Base-by-base conservation (phyloP, 2,329 filamentous ascomycete species). In the Chaetomiaceae sp. region DNA sequence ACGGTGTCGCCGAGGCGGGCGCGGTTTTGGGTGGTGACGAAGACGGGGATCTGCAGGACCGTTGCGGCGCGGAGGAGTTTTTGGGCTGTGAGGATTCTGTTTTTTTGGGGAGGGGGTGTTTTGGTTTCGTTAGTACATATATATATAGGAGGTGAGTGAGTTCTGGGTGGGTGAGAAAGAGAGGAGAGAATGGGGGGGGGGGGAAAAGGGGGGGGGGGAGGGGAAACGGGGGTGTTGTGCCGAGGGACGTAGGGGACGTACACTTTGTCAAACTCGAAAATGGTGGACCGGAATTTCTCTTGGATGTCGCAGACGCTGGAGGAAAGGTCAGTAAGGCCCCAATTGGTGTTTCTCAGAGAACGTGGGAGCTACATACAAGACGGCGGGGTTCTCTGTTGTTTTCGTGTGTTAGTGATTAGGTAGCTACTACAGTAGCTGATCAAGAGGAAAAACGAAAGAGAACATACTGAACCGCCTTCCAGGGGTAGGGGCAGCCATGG, bases 221-320 rank as follows among this genome's bases (percentile, higher is more conserved):
- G 33, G 21, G 30, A n/a, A n/a, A n/a, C n/a, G 49, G 38, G 46
- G 29, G 23, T 37, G 23, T 33, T 67, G n/a, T n/a, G n/a, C n/a
- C n/a, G n/a, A n/a, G n/a, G n/a, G n/a, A n/a, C n/a, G n/a, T n/a
- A n/a, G n/a, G n/a, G n/a, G n/a, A n/a, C 74, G 54, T 75, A 89
- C 84, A 96, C 80, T 67, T 87, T 90, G 58, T 89, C 81, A 66
- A 91, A 96, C 66, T 95, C 85, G 72, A 86, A 81, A 64, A 97
- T 96, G 51, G 85, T 86, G 8, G 77, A 75, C 56, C 89, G 82
- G 73, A 97, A 97, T 70, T 90, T 95, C 62, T 96, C 92, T 73
- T 97, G 92, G 58, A 97, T 78, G 66, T 97, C 92, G 74, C 92
- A 97, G 67, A 97, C 82, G 65, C 91, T 96, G 51, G 8, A 25